phyloP scores from a whole-genome alignment of 768 basidiomycete species.

The Agaricus subrufescens region DNA sequence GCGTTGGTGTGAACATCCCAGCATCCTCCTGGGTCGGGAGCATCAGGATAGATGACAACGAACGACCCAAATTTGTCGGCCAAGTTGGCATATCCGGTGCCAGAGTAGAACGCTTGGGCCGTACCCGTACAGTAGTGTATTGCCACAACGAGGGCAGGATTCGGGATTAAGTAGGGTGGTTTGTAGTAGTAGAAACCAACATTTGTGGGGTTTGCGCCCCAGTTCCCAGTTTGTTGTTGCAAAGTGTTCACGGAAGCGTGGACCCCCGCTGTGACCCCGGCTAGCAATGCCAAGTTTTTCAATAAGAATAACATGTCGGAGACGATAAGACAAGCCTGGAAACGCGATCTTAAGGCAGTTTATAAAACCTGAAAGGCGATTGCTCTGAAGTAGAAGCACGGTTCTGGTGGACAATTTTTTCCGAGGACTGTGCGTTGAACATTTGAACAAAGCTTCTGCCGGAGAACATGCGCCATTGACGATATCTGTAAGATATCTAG shows the following conservation, averaged over 20 bases:
- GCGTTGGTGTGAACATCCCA: constrained; percentile 48
- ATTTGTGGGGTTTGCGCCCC: constrained; percentile 49
- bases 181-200: constrained; percentile 44
- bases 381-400: too few relatives aligned
- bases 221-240: constrained; percentile 36
- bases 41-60: constrained; percentile 47
- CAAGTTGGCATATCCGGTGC: constrained; percentile 44
- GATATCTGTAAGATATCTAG: too few relatives aligned
- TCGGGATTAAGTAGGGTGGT: constrained; percentile 30
- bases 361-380: too few relatives aligned
- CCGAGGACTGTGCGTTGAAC: too few relatives aligned
- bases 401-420: too few relatives aligned
- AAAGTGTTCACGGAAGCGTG: constrained; percentile 24
- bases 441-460: too few relatives aligned
- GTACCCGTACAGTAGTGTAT: constrained; percentile 50
- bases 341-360: too few relatives aligned
- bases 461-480: too few relatives aligned
- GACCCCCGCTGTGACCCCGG: constrained; percentile 12
- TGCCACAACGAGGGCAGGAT: constrained; percentile 46
- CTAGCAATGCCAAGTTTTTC: constrained; percentile 15
- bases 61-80: constrained; percentile 40
- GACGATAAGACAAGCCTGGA: not conserved
- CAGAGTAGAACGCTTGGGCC: constrained; percentile 45
- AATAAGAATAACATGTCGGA: constrained; percentile 16
- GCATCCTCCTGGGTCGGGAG: constrained; percentile 40